These are phyloP conservation scores for Mycena vitilis DNA, from an alignment of 768 basidiomycete species.

Conservation along the genomic window DNA sequence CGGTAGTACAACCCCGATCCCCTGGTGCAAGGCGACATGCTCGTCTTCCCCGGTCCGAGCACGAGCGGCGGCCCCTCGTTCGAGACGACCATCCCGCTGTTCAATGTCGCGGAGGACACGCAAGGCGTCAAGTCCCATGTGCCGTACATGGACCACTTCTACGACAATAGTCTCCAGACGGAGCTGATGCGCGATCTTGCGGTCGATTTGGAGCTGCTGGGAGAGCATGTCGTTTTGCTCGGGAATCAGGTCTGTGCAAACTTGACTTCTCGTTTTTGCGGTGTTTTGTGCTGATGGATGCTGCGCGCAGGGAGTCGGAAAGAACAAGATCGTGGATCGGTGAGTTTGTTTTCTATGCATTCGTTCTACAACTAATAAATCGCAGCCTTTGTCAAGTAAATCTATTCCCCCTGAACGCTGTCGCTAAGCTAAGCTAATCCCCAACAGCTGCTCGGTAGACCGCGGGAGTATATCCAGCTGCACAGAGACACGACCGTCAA, in stretches of 20 bases:
- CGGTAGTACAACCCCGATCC: conserved; percentile 64
- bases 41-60: conserved; percentile 62
- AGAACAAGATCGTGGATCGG: conserved; percentile 78
- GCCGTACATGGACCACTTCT: conserved; percentile 77
- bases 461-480: conserved; percentile 76
- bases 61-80: conserved; percentile 45
- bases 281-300: not conserved
- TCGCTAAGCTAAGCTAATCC: conserved; percentile 1
- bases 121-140: conserved; percentile 69
- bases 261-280: not conserved
- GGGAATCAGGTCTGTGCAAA: conserved; percentile 67
- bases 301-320: conserved; percentile 66
- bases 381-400: conserved; percentile 66
- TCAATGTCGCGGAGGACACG: conserved; percentile 61
- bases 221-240: conserved; percentile 73
- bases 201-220: conserved; percentile 68
- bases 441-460: conserved; percentile 65
- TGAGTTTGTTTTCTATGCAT: conserved; percentile 38
- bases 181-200: conserved; percentile 75
- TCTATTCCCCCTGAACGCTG: not conserved
- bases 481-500: conserved; percentile 79
- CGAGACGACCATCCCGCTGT: conserved; percentile 58
- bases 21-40: conserved; percentile 46
- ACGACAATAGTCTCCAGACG: conserved; percentile 76
- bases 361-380: conserved; percentile 4